Evolutionary conservation across 1,139 yeast species (phyloP).

Genomic region (Geotrichum reessii): DNA sequence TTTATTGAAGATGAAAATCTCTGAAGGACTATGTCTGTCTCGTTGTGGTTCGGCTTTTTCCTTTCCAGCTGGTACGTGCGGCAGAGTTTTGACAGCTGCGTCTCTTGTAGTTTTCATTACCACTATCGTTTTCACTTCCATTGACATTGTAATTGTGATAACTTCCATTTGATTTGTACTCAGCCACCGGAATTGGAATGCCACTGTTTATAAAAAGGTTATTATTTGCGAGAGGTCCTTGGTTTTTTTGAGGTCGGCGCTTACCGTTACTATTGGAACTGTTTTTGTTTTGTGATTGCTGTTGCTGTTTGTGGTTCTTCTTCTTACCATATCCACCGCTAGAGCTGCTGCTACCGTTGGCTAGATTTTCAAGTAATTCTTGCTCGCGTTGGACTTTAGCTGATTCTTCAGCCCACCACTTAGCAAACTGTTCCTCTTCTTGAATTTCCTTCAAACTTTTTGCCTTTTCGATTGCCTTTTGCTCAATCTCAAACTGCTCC

Average conservation of each 20-base stretch:
- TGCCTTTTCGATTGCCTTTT: constrained; percentile 32
- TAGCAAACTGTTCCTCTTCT: constrained; percentile 72
- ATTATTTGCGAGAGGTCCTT: not conserved
- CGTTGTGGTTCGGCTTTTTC: not conserved
- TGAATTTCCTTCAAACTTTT: constrained; percentile 62
- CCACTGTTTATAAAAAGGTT: not conserved
- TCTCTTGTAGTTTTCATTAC: not conserved
- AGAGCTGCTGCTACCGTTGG: not conserved
- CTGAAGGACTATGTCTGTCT: not conserved
- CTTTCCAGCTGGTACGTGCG: not conserved
- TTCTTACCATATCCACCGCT: not conserved
- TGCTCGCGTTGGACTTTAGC: constrained; percentile 45
- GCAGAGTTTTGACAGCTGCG: not conserved
- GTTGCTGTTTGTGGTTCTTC: not conserved
- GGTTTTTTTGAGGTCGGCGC: not conserved
- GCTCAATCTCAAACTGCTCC: constrained; percentile 47
- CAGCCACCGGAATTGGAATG: not conserved
- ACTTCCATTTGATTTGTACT: not conserved
- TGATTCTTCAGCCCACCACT: constrained; percentile 78
- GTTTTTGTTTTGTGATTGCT: not conserved
- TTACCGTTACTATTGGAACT: not conserved
- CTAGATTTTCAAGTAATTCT: constrained; percentile 7
- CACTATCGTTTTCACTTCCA: not conserved
- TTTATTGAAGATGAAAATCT: too few species aligned
- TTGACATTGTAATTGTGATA: not conserved